Percentiles rank a stretch among this genome's conserved stretches.
phyloP scores from a whole-genome alignment of 441 rosid species.

The Dalechampia spathulata region DNA sequence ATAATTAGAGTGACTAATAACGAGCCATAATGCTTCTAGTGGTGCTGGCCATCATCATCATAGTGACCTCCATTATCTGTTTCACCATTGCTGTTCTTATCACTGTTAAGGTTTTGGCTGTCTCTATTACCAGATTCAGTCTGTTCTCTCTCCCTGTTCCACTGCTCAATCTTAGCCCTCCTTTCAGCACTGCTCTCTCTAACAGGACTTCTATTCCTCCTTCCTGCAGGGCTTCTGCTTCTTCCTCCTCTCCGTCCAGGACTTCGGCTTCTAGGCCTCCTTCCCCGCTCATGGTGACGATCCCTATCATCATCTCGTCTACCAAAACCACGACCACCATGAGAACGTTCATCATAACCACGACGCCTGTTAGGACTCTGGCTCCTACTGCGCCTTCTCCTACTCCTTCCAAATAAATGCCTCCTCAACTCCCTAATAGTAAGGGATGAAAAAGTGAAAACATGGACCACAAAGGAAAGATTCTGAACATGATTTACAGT shows the following conservation, averaged over 20 bases:
- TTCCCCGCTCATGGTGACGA: conserved; percentile 33
- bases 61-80: conserved; percentile 19
- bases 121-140: conserved; percentile 20
- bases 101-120: conserved; percentile 14
- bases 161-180: conserved; percentile 52
- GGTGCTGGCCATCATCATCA: conserved; percentile 22
- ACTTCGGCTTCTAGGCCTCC: conserved; percentile 47
- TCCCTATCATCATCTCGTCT: conserved; percentile 41
- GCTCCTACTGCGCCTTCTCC: conserved; percentile 49
- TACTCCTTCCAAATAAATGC: conserved; percentile 37
- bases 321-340: conserved; percentile 26
- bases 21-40: conserved; percentile 13
- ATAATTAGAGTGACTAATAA: background rate
- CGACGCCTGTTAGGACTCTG: conserved; percentile 38
- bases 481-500: background rate
- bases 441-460: background rate
- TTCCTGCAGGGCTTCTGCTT: conserved; percentile 40
- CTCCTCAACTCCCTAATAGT: conserved; percentile 46
- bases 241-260: conserved; percentile 39
- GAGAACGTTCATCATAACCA: conserved; percentile 26
- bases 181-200: conserved; percentile 54
- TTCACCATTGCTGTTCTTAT: conserved; percentile 15
- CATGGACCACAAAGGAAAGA: background rate
- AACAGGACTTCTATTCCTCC: conserved; percentile 39
- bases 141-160: conserved; percentile 55